Evolutionary conservation across 1,284 basidiomycete species (phyloP).

Genomic region (Microbotryum scabiosae): DNA sequence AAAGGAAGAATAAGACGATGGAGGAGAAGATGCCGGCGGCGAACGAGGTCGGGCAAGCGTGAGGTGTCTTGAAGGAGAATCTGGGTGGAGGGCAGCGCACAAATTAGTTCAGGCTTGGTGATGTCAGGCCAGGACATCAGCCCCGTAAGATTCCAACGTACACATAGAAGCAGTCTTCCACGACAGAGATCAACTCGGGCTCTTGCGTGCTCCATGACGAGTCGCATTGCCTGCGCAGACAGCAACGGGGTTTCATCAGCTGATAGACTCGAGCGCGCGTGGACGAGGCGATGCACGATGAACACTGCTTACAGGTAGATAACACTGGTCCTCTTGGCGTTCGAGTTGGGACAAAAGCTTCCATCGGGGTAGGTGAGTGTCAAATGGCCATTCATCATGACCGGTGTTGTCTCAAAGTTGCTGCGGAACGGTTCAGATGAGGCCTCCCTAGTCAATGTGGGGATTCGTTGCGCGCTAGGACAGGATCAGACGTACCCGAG

Average conservation of each 20-base stretch:
- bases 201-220: conserved; percentile 62
- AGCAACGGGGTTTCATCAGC: conserved; percentile 51
- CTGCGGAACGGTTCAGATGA: conserved; percentile 39
- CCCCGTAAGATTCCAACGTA: background rate
- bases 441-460: background rate
- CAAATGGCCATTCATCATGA: conserved; percentile 47
- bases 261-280: conserved; percentile 48
- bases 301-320: conserved; percentile 58
- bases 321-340: conserved; percentile 50
- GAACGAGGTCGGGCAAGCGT: conserved; percentile 10
- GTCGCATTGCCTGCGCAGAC: conserved; percentile 54
- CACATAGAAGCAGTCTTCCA: conserved; percentile 19
- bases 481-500: conserved; percentile 46
- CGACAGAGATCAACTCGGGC: conserved; percentile 44
- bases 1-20: conserved; percentile 43
- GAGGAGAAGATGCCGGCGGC: conserved; percentile 59
- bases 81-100: background rate
- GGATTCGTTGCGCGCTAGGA: background rate
- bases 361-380: conserved; percentile 53
- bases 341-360: conserved; percentile 50
- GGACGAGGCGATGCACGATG: conserved; percentile 48
- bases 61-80: conserved; percentile 16
- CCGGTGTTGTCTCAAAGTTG: conserved; percentile 54
- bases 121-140: accelerated
- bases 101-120: background rate